phyloP scores from a whole-genome alignment of 257 asterid genomes.

The Nicotiana sylvestris region DNA sequence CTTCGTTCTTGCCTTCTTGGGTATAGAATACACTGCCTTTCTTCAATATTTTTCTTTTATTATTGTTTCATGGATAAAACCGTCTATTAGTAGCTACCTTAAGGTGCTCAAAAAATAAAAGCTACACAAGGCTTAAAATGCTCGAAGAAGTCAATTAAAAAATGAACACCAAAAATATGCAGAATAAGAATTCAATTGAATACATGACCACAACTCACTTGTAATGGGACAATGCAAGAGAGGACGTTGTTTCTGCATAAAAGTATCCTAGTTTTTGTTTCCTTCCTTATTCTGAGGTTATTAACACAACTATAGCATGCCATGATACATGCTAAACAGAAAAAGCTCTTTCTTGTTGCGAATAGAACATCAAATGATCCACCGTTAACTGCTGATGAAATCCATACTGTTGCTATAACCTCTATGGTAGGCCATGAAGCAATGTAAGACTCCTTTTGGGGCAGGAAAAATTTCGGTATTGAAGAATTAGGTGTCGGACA shows the following conservation, averaged over 20 bases:
- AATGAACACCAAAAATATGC: background rate
- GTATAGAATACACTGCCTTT: background rate
- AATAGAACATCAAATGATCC: background rate
- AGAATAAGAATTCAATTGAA: background rate
- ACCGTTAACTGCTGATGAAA: background rate
- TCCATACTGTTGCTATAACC: background rate
- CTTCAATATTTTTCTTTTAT: background rate
- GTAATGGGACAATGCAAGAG: constrained; percentile 9
- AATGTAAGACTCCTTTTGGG: background rate
- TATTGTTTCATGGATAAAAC: background rate
- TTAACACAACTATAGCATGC: background rate
- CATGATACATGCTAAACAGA: background rate
- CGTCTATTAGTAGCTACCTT: background rate
- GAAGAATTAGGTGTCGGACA: constrained; percentile 2
- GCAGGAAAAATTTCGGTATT: background rate
- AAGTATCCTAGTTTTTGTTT: background rate
- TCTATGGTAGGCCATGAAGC: background rate
- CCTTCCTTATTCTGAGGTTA: constrained; percentile 1
- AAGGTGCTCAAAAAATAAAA: background rate
- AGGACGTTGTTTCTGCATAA: background rate
- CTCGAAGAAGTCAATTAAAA: background rate
- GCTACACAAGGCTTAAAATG: background rate
- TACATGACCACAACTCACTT: background rate
- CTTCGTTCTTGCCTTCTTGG: background rate
- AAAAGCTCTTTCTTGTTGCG: background rate